phyloP scores from a whole-genome alignment of 2,329 filamentous ascomycete species.

The Setomelanomma holmii region DNA sequence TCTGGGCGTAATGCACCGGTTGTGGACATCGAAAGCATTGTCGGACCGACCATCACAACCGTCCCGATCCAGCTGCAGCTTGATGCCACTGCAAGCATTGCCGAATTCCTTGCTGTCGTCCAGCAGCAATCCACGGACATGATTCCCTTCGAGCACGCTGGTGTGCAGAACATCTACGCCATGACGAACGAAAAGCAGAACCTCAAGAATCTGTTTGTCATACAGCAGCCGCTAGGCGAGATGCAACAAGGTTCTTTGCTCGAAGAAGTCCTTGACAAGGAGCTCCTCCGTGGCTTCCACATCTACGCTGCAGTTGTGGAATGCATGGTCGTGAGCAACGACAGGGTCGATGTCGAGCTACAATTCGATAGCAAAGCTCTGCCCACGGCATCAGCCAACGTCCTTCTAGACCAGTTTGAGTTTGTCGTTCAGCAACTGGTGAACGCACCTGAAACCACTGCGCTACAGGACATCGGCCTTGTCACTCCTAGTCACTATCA shows the following conservation, averaged over 20 bases:
- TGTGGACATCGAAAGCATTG: constrained; percentile 44
- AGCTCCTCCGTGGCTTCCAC: constrained; percentile 19
- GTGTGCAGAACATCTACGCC: constrained; percentile 37
- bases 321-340: constrained; percentile 20
- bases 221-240: constrained; percentile 47
- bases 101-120: constrained; percentile 10
- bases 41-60: constrained; percentile 53
- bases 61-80: constrained; percentile 40
- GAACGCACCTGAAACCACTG: constrained; percentile 6
- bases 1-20: constrained; percentile 46
- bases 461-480: constrained; percentile 12
- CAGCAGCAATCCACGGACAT: constrained; percentile 23
- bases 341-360: constrained; percentile 14
- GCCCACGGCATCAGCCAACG: constrained; percentile 4
- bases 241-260: constrained; percentile 6
- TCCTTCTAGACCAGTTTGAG: constrained; percentile 17
- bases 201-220: constrained; percentile 60
- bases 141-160: constrained; percentile 41
- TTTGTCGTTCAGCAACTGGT: constrained; percentile 19
- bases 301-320: constrained; percentile 22
- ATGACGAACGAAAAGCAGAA: constrained; percentile 42
- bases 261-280: constrained; percentile 10
- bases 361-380: constrained; percentile 19
- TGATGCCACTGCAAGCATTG: constrained; percentile 10
- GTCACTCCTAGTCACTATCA: constrained; percentile 8